A percentile compares a stretch with the other conserved stretches of the same genome.
phyloP scores from a whole-genome alignment of 139 green algal genomes.

The Chlorella sp. region DNA sequence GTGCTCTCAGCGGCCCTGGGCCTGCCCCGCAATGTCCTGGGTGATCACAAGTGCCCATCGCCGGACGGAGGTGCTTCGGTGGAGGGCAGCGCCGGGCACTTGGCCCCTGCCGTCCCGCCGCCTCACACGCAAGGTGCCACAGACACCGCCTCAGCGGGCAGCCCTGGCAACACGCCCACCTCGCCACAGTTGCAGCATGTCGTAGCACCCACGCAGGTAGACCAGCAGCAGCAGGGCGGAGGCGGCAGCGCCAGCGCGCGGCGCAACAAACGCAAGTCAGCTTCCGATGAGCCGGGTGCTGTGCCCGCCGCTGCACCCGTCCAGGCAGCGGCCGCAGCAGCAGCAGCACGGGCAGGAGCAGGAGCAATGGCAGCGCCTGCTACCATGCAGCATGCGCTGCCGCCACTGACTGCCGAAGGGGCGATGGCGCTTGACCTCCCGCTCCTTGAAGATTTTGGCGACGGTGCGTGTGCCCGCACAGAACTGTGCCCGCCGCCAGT shows the following conservation, averaged over 20 bases:
- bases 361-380: background rate
- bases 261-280: background rate
- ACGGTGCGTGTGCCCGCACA: background rate
- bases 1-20: no score
- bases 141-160: background rate
- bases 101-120: background rate
- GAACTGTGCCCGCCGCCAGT: no score
- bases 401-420: no score
- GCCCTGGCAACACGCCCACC: background rate
- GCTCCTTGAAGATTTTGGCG: background rate
- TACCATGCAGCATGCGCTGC: background rate
- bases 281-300: no score
- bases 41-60: no score
- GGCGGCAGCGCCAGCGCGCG: background rate
- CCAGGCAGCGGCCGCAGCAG: background rate
- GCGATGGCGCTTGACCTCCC: background rate
- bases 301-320: background rate
- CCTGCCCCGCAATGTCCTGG: no score
- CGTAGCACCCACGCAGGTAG: background rate
- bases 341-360: background rate
- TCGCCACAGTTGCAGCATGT: background rate
- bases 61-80: background rate
- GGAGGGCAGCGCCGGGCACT: background rate
- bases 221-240: background rate
- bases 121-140: background rate